Percentiles rank a stretch among this genome's conserved stretches.
phyloP scores from a whole-genome alignment of 768 basidiomycete species.

The Fibroporia radiculosa region DNA sequence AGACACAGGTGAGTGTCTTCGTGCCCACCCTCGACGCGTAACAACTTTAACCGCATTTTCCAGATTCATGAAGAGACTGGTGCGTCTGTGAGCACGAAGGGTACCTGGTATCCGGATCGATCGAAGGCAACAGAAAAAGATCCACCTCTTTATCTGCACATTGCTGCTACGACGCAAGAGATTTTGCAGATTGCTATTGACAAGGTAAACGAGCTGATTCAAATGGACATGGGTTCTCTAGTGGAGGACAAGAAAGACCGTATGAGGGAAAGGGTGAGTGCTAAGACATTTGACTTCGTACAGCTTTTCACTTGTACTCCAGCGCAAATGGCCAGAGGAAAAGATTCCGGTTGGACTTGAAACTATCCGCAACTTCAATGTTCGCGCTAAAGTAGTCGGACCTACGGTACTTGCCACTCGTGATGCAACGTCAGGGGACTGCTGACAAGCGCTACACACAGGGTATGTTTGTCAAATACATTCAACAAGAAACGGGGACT shows the following conservation, averaged over 20 bases:
- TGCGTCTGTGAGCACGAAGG: slow-evolving; percentile 87
- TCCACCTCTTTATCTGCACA: slow-evolving; percentile 89
- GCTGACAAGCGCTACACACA: slow-evolving; percentile 21
- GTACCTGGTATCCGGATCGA: slow-evolving; percentile 93
- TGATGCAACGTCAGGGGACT: too few species aligned
- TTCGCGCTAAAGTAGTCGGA: slow-evolving; percentile 95
- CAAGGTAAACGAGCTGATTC: slow-evolving; percentile 66
- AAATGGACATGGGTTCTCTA: slow-evolving; percentile 69
- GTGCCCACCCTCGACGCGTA: neutral
- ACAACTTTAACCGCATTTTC: neutral
- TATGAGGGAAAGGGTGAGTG: slow-evolving; percentile 52
- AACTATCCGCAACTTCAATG: slow-evolving; percentile 92
- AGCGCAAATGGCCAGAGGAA: slow-evolving; percentile 98
- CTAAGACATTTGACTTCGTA: neutral
- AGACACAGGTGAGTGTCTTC: slow-evolving; percentile 64
- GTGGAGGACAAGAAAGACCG: slow-evolving; percentile 74
- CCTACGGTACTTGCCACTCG: slow-evolving; percentile 55
- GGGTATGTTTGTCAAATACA: slow-evolving; percentile 98
- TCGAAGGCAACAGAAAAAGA: slow-evolving; percentile 87
- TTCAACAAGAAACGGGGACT: slow-evolving; percentile 92
- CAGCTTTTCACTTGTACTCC: slow-evolving; percentile 8
- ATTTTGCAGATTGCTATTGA: slow-evolving; percentile 58
- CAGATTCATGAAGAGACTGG: slow-evolving; percentile 92
- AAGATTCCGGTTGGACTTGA: slow-evolving; percentile 88
- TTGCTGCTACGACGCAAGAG: slow-evolving; percentile 68